Conservation (phyloP, 2,329 filamentous ascomycete genomes). For the Alternaria dauci region DNA sequence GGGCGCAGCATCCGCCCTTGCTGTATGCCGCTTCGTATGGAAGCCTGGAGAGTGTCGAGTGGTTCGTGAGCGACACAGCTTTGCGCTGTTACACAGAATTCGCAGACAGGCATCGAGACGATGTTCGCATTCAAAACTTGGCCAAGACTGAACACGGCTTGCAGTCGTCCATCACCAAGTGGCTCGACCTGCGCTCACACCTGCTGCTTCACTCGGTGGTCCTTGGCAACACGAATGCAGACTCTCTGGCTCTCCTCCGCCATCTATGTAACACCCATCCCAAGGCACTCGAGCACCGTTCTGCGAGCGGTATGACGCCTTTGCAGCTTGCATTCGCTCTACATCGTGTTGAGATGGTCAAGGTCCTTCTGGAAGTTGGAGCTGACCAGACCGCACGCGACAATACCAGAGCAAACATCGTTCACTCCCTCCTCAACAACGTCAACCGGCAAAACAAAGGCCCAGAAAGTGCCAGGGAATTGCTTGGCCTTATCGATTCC, state of each 20-base stretch:
- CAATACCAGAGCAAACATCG: constrained; percentile 68
- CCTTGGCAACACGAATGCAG: constrained; percentile 44
- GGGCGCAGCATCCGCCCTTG: constrained; percentile 61
- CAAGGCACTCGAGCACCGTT: constrained; percentile 69
- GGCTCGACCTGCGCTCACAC: constrained; percentile 57
- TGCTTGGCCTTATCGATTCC: constrained; percentile 68
- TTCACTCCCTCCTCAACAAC: constrained; percentile 63
- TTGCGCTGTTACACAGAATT: constrained; percentile 74
- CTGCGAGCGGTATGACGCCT: constrained; percentile 67
- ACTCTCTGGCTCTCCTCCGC: constrained; percentile 65
- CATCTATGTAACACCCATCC: constrained; percentile 72
- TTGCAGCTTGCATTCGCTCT: constrained; percentile 71
- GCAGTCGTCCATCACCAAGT: constrained; percentile 68
- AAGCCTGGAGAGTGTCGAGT: constrained; percentile 74
- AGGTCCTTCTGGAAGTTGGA: constrained; percentile 70
- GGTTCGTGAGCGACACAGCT: constrained; percentile 77
- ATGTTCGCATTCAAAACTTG: constrained; percentile 70
- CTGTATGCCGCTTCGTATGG: constrained; percentile 65
- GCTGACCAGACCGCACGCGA: constrained; percentile 75
- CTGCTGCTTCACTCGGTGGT: constrained; percentile 70
- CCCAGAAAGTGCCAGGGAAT: constrained; percentile 23
- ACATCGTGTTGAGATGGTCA: constrained; percentile 63
- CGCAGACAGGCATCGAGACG: constrained; percentile 66
- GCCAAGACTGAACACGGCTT: constrained; percentile 68
- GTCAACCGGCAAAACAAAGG: constrained; percentile 45